phyloP scores from a whole-genome alignment of 2,329 filamentous ascomycete genomes.

The Fusarium agapanthi region DNA sequence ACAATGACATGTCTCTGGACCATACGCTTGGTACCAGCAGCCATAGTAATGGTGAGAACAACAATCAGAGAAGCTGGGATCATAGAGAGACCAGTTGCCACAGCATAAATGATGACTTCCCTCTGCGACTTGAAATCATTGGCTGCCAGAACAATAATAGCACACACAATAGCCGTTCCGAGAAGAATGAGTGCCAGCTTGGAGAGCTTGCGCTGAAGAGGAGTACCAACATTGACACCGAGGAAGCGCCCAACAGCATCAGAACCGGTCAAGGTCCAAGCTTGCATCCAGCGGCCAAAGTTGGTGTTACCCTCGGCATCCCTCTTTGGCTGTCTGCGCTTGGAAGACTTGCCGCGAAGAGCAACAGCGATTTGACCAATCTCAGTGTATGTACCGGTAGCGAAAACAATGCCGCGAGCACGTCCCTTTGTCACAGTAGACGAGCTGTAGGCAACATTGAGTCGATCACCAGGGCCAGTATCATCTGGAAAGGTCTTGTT shows the following conservation, averaged over 20 bases:
- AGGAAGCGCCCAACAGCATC: slow-evolving; percentile 71
- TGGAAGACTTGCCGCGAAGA: slow-evolving; percentile 51
- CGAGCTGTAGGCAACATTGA: slow-evolving; percentile 70
- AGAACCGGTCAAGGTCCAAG: slow-evolving; percentile 52
- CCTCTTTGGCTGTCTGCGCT: slow-evolving; percentile 51
- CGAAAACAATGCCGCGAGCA: slow-evolving; percentile 67
- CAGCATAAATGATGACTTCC: slow-evolving; percentile 67
- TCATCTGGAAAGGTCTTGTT: slow-evolving; percentile 52
- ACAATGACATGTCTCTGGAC: slow-evolving; percentile 62
- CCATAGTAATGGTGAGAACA: slow-evolving; percentile 69
- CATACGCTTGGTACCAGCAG: slow-evolving; percentile 62
- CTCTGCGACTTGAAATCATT: slow-evolving; percentile 63
- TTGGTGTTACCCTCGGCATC: slow-evolving; percentile 53
- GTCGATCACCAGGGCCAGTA: slow-evolving; percentile 63
- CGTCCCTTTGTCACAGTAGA: slow-evolving; percentile 70
- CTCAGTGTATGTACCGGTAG: slow-evolving; percentile 69
- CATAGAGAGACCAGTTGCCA: slow-evolving; percentile 58
- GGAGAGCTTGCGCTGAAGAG: slow-evolving; percentile 73
- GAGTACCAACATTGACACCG: slow-evolving; percentile 74
- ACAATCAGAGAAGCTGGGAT: slow-evolving; percentile 58
- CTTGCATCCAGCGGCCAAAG: slow-evolving; percentile 46
- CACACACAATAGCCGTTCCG: slow-evolving; percentile 71
- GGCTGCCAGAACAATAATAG: slow-evolving; percentile 74
- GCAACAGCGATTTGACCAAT: slow-evolving; percentile 67
- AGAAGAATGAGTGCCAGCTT: slow-evolving; percentile 74